phyloP scores from a whole-genome alignment of 2,329 filamentous ascomycete genomes.

The Fusarium sp. region DNA sequence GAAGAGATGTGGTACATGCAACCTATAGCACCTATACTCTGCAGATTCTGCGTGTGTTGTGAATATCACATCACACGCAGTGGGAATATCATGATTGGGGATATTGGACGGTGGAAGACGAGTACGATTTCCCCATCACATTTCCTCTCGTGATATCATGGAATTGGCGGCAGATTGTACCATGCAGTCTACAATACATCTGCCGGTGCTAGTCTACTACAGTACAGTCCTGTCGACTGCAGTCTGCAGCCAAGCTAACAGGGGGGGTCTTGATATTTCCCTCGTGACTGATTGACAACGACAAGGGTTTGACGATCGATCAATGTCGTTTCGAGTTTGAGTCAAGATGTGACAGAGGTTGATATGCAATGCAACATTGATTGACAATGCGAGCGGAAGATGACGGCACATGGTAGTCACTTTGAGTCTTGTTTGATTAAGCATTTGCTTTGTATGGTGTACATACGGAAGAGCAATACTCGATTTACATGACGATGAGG shows the following conservation, averaged over 20 bases:
- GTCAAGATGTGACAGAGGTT: conserved; percentile 20
- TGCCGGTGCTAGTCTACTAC: conserved; percentile 24
- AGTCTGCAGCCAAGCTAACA: neutral
- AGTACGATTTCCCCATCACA: neutral
- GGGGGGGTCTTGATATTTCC: neutral
- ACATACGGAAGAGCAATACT: neutral
- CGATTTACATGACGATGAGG: neutral
- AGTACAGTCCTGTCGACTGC: no score
- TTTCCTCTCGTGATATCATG: conserved; percentile 27
- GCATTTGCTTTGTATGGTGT: neutral
- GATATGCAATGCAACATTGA: conserved; percentile 31
- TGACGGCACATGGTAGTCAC: conserved; percentile 16
- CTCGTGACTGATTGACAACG: conserved; percentile 17
- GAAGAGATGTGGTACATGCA: conserved; percentile 6
- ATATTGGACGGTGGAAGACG: neutral
- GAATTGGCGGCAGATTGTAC: conserved; percentile 25
- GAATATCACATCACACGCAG: neutral
- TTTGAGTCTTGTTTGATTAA: neutral
- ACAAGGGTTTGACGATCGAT: conserved; percentile 18
- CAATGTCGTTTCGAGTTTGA: neutral
- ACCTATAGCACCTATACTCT: conserved; percentile 1
- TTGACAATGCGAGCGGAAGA: conserved; percentile 18
- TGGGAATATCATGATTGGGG: conserved; percentile 11
- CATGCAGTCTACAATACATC: conserved; percentile 5
- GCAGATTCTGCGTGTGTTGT: neutral